Percentiles rank a stretch among this genome's conserved stretches.
Evolutionary conservation across 2,329 filamentous ascomycete genomes (phyloP).

Genomic region (Ophiostoma ips): DNA sequence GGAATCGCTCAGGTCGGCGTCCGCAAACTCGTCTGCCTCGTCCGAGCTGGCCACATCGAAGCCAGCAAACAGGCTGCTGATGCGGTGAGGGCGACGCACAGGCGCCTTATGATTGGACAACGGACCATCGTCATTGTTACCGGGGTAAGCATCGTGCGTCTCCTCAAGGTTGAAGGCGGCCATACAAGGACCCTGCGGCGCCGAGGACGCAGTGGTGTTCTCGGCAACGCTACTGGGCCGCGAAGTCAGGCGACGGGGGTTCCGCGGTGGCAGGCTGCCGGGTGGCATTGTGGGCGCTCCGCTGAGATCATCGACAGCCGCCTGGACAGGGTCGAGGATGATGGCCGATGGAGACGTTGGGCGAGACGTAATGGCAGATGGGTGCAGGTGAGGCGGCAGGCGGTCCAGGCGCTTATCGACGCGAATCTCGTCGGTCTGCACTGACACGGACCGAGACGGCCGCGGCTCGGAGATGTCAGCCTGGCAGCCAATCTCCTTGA

Average conservation of each 20-base stretch:
- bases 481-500: constrained; percentile 73
- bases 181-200: constrained; percentile 23
- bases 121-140: constrained; percentile 69
- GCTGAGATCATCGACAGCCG: constrained; percentile 25
- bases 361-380: constrained; percentile 55
- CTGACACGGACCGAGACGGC: constrained; percentile 36
- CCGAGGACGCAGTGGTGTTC: constrained; percentile 30
- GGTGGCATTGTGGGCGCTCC: constrained; percentile 28
- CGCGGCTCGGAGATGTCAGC: constrained; percentile 39
- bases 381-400: constrained; percentile 64
- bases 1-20: constrained; percentile 48
- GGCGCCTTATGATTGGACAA: constrained; percentile 46
- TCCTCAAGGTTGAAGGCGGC: constrained; percentile 21
- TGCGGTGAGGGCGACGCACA: constrained; percentile 55
- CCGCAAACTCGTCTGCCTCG: constrained; percentile 48
- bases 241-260: constrained; percentile 39
- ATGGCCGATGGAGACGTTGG: constrained; percentile 37
- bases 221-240: constrained; percentile 32
- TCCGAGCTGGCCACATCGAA: constrained; percentile 62
- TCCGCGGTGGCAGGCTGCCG: constrained; percentile 41
- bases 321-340: constrained; percentile 15
- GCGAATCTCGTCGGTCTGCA: constrained; percentile 86
- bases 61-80: constrained; percentile 76
- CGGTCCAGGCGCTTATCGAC: constrained; percentile 64
- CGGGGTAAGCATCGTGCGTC: constrained; percentile 55